These are phyloP conservation scores for Lagenaria siceraria DNA, from an alignment of 306 rosid genomes.

Conservation along the genomic window DNA sequence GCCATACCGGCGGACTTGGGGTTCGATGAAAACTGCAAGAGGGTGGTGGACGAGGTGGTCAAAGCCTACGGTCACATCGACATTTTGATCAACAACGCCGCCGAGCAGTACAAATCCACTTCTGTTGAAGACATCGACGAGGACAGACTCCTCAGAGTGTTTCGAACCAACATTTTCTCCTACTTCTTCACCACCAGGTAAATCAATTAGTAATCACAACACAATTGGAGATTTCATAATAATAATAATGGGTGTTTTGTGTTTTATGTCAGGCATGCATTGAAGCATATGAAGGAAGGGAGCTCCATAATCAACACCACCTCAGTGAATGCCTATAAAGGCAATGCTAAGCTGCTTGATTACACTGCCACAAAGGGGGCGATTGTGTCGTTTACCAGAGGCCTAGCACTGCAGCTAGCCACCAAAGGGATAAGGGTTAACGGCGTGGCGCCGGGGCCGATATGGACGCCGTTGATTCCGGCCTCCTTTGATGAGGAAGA, in stretches of 20 bases:
- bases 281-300: slow-evolving; percentile 54
- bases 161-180: slow-evolving; percentile 63
- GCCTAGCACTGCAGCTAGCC: slow-evolving; percentile 28
- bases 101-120: slow-evolving; percentile 40
- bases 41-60: slow-evolving; percentile 41
- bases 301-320: slow-evolving; percentile 44
- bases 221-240: too few relatives aligned
- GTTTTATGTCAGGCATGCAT: slow-evolving; percentile 24
- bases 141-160: slow-evolving; percentile 51
- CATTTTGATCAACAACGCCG: slow-evolving; percentile 62
- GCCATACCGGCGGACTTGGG: slow-evolving; percentile 70
- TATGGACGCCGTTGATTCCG: slow-evolving; percentile 48
- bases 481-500: slow-evolving; percentile 26
- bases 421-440: slow-evolving; percentile 45
- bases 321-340: slow-evolving; percentile 35
- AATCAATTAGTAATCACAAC: too few relatives aligned
- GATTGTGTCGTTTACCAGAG: slow-evolving; percentile 39
- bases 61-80: slow-evolving; percentile 48
- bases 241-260: neutral
- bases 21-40: slow-evolving; percentile 55
- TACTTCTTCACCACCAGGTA: slow-evolving; percentile 40
- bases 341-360: slow-evolving; percentile 24
- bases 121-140: slow-evolving; percentile 63
- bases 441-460: slow-evolving; percentile 53
- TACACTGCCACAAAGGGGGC: slow-evolving; percentile 40